A percentile compares a stretch with the other conserved stretches of the same genome.
phyloP scores from a whole-genome alignment of 306 rosid species.

The Alnus rubra region DNA sequence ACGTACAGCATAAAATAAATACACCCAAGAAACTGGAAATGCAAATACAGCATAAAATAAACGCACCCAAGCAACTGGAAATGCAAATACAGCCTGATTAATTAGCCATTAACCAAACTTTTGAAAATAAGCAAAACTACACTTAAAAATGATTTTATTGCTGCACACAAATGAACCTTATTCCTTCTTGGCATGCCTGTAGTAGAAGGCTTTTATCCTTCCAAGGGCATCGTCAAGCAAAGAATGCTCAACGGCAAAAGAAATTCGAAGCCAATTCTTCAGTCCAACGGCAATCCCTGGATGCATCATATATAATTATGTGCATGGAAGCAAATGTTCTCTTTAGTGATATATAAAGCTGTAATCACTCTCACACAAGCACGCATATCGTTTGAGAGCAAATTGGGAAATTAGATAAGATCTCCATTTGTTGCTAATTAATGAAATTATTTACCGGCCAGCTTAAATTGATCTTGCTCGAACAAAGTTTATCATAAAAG shows the following conservation, averaged over 20 bases:
- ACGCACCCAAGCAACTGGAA: background rate
- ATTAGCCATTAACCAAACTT: background rate
- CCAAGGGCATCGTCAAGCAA: conserved; percentile 49
- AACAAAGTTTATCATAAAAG: too few species aligned
- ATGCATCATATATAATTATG: conserved; percentile 9
- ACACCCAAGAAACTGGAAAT: background rate
- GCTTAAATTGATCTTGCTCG: too few species aligned
- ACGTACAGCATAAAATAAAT: too few species aligned
- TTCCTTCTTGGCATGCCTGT: conserved; percentile 39
- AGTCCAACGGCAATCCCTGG: conserved; percentile 62
- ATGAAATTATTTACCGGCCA: too few species aligned
- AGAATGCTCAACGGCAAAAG: conserved; percentile 40
- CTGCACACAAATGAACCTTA: background rate
- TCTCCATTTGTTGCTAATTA: too few species aligned
- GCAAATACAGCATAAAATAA: background rate
- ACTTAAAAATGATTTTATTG: background rate
- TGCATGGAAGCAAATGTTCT: too few species aligned
- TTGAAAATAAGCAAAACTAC: too few species aligned
- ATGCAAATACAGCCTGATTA: background rate
- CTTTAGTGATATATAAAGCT: too few species aligned
- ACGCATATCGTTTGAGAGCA: too few species aligned
- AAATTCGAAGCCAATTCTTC: conserved; percentile 60
- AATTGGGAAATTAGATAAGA: too few species aligned
- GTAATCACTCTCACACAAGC: too few species aligned
- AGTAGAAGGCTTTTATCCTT: conserved; percentile 56